Evolutionary conservation across 1,139 yeast species (phyloP), one percentile per base, ranked within the genome.

Genomic region (Lipomyces yarrowii): DNA sequence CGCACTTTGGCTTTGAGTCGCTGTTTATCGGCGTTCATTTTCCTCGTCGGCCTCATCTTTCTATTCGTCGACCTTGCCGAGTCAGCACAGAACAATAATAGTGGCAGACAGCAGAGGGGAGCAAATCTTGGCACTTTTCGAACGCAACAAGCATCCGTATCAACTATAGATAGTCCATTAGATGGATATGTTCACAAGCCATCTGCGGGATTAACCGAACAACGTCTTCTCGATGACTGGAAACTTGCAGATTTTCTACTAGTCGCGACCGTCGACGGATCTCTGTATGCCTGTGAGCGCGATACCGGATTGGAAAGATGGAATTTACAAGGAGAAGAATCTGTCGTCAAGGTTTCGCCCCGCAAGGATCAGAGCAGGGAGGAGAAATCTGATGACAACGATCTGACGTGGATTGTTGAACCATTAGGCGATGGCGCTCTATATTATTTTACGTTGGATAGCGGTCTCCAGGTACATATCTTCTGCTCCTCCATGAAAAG

Each of bases 191-290:
- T 37, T 48, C 30, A 6, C 56, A 51, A 37, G 51, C 55, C 61
- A 1, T 48, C 55, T 30, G 26, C 33, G n/a, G 33, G 32, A 32
- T 26, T 56, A 6, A n/a, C 63, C 5, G 62, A 59, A 18, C 61
- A 63, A 56, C 63, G 67, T 3, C 68, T 51, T 10, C 60, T 87
- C 26, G 77, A 77, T 23, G 88, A 87, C 69, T 88, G 88, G 82
- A 77, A 79, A 48, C 79, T 91, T 33, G 82, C 89, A 0, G 86
- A 88, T 71, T 75, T 89, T 33, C 77, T 92, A 1, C 77, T 93
- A 21, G 86, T 91, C 0, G 87, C 96, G 35, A 96, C 94, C 72
- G 84, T 93, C 1, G 98, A 94, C 73, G 99, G 99, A 0, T 87
- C 90, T 37, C 77, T 94, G 23, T 96, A 91, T 75, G 97, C 96